phyloP scores from a whole-genome alignment of 2,329 filamentous ascomycete species.

The Penicillium frequentans region DNA sequence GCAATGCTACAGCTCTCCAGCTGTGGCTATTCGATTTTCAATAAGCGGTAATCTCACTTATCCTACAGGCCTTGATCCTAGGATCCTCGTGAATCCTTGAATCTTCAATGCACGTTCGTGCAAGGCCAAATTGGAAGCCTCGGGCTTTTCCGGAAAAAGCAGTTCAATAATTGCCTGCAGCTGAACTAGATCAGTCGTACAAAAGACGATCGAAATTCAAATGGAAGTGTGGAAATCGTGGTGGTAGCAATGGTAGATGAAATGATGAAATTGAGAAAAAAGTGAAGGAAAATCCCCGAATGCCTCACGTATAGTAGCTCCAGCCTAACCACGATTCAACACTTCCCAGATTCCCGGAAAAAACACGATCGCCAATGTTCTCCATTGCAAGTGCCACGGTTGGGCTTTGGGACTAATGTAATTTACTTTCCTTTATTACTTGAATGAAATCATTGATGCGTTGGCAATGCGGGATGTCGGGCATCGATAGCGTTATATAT shows the following conservation, averaged over 20 bases:
- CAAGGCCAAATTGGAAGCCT: background rate
- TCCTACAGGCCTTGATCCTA: background rate
- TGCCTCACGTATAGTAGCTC: background rate
- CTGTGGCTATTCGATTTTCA: background rate
- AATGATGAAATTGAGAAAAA: too few species aligned
- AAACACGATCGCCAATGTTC: background rate
- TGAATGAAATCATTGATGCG: slow-evolving; percentile 15
- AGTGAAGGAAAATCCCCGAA: background rate
- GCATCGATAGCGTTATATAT: slow-evolving; percentile 9
- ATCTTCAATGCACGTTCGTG: background rate
- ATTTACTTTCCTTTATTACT: background rate
- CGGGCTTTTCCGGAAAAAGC: background rate
- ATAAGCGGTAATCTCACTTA: background rate
- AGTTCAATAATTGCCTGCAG: background rate
- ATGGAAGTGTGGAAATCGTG: background rate
- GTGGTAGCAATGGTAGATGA: too few species aligned
- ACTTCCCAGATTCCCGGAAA: background rate
- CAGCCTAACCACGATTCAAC: background rate
- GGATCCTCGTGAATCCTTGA: background rate
- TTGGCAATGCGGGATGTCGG: slow-evolving; percentile 19
- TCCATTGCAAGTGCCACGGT: slow-evolving; percentile 15
- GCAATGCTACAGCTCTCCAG: background rate
- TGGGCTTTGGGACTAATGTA: slow-evolving; percentile 5
- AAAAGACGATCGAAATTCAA: background rate
- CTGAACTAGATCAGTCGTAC: background rate